phyloP scores from a whole-genome alignment of 2,329 filamentous ascomycete species.

The Lachnum nothofagi region DNA sequence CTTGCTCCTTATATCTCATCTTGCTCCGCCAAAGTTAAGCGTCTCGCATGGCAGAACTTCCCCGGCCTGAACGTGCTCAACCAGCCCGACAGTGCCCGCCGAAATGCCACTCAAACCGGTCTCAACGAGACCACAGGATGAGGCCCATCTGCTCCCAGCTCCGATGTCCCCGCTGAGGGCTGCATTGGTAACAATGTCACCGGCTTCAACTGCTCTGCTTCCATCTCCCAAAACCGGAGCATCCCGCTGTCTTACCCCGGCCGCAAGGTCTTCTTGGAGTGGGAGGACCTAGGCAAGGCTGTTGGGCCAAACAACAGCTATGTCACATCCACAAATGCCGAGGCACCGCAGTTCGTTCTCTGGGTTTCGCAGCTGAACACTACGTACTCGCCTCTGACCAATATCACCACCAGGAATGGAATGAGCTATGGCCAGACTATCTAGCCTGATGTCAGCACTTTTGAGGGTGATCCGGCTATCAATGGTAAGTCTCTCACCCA shows the following conservation, averaged over 20 bases:
- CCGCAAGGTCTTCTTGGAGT: constrained; percentile 63
- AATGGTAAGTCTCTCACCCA: constrained; percentile 51
- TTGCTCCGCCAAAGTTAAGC: constrained; percentile 68
- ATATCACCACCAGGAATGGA: constrained; percentile 40
- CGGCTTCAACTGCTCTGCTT: constrained; percentile 55
- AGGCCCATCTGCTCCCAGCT: constrained; percentile 35
- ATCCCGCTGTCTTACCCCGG: constrained; percentile 70
- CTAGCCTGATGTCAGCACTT: constrained; percentile 68
- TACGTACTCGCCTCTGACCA: constrained; percentile 61
- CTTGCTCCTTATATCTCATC: constrained; percentile 75
- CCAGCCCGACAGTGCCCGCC: constrained; percentile 67
- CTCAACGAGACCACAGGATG: constrained; percentile 61
- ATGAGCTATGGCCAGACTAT: constrained; percentile 46
- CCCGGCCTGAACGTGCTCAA: constrained; percentile 67
- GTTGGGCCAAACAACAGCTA: constrained; percentile 82
- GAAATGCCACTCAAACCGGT: constrained; percentile 56
- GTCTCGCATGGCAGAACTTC: constrained; percentile 81
- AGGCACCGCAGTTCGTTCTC: constrained; percentile 59
- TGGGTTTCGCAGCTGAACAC: constrained; percentile 76
- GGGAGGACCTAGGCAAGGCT: constrained; percentile 63
- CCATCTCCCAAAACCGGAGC: constrained; percentile 63
- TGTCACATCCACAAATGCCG: constrained; percentile 58
- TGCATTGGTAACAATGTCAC: constrained; percentile 54
- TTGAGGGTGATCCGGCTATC: constrained; percentile 55
- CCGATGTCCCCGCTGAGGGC: constrained; percentile 39